phyloP scores from a whole-genome alignment of 2,329 filamentous ascomycete species.

The Stachybotrys chlorohalonatus region DNA sequence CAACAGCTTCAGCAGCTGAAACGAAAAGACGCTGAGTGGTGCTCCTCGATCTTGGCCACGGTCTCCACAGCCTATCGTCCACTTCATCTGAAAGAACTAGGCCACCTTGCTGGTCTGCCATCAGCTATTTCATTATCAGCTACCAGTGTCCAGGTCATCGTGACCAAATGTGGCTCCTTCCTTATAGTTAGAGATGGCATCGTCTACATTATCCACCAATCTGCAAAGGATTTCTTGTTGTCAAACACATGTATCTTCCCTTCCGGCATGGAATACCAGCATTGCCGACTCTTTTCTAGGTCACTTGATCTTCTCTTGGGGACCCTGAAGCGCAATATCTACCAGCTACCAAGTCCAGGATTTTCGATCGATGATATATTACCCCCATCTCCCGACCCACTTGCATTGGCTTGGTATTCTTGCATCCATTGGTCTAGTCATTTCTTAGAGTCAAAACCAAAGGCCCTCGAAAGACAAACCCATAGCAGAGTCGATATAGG shows the following conservation, averaged over 20 bases:
- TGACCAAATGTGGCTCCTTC: too few relatives aligned
- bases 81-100: conserved; percentile 20
- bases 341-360: conserved; percentile 11
- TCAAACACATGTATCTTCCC: conserved; percentile 17
- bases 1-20: not conserved
- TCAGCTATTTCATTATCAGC: conserved; percentile 3
- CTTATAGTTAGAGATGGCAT: too few relatives aligned
- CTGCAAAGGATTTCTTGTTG: conserved; percentile 28
- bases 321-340: conserved; percentile 23
- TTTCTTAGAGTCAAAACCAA: too few relatives aligned
- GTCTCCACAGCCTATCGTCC: conserved; percentile 19
- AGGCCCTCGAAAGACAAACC: conserved; percentile 1
- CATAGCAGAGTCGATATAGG: conserved; percentile 4
- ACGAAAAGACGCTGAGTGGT: conserved; percentile 15
- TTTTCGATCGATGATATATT: conserved; percentile 11
- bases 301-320: conserved; percentile 20
- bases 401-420: conserved; percentile 9
- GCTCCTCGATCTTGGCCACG: conserved; percentile 19
- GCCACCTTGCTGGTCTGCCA: conserved; percentile 7
- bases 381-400: conserved; percentile 1
- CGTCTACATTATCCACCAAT: too few relatives aligned
- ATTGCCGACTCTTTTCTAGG: conserved; percentile 19
- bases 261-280: conserved; percentile 9
- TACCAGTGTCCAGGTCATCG: not conserved
- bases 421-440: conserved; percentile 21